A percentile compares a stretch with the other conserved stretches of the same genome.
These are phyloP conservation scores for Yamadazyma olivae DNA, from an alignment of 805 yeast species.

Conservation along the genomic window DNA sequence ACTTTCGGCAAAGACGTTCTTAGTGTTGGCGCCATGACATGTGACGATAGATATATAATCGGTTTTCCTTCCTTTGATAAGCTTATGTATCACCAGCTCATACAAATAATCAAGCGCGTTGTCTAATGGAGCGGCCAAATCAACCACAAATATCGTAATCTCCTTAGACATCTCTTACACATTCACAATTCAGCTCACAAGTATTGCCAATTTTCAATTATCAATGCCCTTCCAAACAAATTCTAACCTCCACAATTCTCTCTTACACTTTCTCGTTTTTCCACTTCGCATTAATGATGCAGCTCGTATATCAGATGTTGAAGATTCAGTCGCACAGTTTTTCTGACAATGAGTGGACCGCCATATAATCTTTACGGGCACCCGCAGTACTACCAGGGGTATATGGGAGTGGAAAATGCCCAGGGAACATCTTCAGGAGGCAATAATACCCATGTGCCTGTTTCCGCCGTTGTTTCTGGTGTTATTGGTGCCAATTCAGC, in stretches of 20 bases:
- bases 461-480: no score
- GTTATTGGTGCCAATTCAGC: no score
- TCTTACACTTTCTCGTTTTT: no score
- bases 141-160: constrained; percentile 48
- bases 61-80: constrained; percentile 32
- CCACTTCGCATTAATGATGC: no score
- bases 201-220: no score
- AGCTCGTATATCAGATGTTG: no score
- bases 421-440: no score
- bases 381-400: constrained; percentile 2
- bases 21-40: constrained; percentile 20
- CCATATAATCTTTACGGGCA: constrained; percentile 7
- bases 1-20: constrained; percentile 11
- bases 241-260: no score
- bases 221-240: no score
- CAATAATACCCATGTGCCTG: no score
- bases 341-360: not conserved
- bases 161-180: constrained; percentile 22
- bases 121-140: constrained; percentile 27
- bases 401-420: not conserved
- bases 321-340: not conserved
- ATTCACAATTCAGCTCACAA: no score
- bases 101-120: constrained; percentile 36
- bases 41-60: constrained; percentile 36
- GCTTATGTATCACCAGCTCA: constrained; percentile 21